Base-by-base conservation (phyloP, 352 stramenopile species). In the Pythium rhizo-oryzae region DNA sequence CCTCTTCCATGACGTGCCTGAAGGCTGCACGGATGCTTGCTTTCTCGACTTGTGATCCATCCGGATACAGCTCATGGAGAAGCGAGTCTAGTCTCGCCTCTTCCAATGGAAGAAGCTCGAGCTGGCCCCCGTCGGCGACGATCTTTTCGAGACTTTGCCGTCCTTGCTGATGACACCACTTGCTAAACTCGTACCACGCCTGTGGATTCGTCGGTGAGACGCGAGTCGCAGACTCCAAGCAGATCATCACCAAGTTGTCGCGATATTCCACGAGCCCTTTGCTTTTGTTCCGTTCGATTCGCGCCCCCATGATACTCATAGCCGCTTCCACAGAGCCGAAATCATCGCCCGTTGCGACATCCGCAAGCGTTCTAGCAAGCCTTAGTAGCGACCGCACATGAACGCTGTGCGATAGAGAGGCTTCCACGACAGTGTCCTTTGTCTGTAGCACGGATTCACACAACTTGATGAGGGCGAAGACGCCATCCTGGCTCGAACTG, bases 111-210 rank as follows among this genome's bases (percentile, higher is more conserved):
- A 76, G 65, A 43, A 94, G 56, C 19, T 85, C 74, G 18, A 91
- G 69, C 33, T 80, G 77, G 50, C 85, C 85, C 66, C 81, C 79
- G 33, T 89, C 80, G 6, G 64, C 67, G 6, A 59, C 52, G 51
- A 94, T 71, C 7, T 58, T 67, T 33, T 82, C 80, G 5, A 91
- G 67, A 50, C 75, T 70, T 7, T 61, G 62, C 35, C 78, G 83
- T 18, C 78, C 81, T 39, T 76, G 78, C 39, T 81, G 67, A 46
- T 94, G 91, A 35, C 79, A 91, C 87, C 87, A 94, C 58, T 92
- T 73, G 63, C 83, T 82, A 51, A 90, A 94, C 25, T 72, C 59
- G 47, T 86, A 60, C 84, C 84, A 94, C 1, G 76, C 80, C 37
- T 79, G 77, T 8, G 73, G 49, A 53, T 79, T 86, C 30, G 65